These are phyloP conservation scores for Pistacia integerrima DNA, from an alignment of 345 rosid species.

Conservation along the genomic window DNA sequence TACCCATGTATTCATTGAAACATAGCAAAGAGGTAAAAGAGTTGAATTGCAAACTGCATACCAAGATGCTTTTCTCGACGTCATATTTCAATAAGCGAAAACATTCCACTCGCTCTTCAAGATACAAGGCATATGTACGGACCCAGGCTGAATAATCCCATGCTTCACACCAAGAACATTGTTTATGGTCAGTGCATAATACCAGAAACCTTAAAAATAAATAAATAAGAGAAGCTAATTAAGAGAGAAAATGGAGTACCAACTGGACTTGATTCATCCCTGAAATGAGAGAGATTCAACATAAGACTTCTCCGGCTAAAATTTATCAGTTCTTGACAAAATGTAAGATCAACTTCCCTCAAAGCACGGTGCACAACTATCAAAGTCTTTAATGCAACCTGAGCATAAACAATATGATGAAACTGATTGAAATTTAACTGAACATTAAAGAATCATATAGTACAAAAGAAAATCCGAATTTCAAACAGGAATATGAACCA, in stretches of 20 bases:
- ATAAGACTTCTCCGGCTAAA: conserved; percentile 21
- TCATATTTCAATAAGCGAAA: conserved; percentile 35
- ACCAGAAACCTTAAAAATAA: not conserved
- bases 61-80: conserved; percentile 29
- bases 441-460: not conserved
- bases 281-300: conserved; percentile 36
- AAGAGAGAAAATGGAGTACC: conserved; percentile 28
- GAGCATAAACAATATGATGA: conserved; percentile 9
- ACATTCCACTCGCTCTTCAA: conserved; percentile 45
- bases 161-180: conserved; percentile 29
- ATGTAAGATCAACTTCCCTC: conserved; percentile 38
- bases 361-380: conserved; percentile 43
- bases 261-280: conserved; percentile 35
- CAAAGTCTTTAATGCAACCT: conserved; percentile 55
- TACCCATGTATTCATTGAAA: not conserved
- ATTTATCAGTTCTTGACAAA: conserved; percentile 32
- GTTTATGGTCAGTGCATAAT: not conserved
- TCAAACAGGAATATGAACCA: not conserved
- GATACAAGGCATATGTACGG: conserved; percentile 39
- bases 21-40: not conserved
- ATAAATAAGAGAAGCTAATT: not conserved
- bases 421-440: not conserved
- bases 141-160: conserved; percentile 52
- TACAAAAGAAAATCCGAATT: not conserved
- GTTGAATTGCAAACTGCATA: conserved; percentile 14